Evolutionary conservation across 192 early-diverging fungal genomes (phyloP).

Genomic region (Entomortierella lignicola): DNA sequence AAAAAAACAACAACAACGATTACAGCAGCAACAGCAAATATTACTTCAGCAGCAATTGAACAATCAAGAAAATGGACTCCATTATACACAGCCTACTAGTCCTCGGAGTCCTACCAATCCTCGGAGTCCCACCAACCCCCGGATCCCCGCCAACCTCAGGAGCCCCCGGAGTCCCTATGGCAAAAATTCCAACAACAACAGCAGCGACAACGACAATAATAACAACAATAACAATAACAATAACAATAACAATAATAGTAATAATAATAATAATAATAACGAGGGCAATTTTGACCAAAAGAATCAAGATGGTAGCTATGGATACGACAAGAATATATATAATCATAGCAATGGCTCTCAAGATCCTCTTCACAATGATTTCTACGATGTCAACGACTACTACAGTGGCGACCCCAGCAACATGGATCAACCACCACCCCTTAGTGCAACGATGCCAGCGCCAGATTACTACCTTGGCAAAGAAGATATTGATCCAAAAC

Average conservation of each 20-base stretch:
- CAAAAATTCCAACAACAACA: conserved; percentile 4
- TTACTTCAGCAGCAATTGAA: background rate
- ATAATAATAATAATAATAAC: background rate
- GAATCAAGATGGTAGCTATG: background rate
- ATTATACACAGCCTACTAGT: background rate
- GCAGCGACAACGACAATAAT: background rate
- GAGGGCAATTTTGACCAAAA: background rate
- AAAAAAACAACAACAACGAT: background rate
- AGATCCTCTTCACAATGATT: conserved; percentile 1
- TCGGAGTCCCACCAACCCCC: no score
- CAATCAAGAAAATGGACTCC: background rate
- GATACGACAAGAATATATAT: conserved; percentile 1
- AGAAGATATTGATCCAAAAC: conserved; percentile 33
- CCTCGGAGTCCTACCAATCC: no score
- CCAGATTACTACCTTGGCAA: conserved; percentile 43
- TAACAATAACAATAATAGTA: background rate
- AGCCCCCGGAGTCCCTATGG: background rate
- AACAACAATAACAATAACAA: no score
- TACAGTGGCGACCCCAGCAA: background rate
- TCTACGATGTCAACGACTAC: conserved; percentile 15
- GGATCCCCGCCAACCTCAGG: no score
- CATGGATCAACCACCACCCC: background rate
- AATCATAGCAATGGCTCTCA: background rate
- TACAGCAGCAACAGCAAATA: background rate
- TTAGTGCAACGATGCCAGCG: conserved; percentile 22